Percentiles rank a stretch among this genome's conserved stretches.
Evolutionary conservation across 164 flowering plant genomes (phyloP).

Genomic region (Aristolochia californica): DNA sequence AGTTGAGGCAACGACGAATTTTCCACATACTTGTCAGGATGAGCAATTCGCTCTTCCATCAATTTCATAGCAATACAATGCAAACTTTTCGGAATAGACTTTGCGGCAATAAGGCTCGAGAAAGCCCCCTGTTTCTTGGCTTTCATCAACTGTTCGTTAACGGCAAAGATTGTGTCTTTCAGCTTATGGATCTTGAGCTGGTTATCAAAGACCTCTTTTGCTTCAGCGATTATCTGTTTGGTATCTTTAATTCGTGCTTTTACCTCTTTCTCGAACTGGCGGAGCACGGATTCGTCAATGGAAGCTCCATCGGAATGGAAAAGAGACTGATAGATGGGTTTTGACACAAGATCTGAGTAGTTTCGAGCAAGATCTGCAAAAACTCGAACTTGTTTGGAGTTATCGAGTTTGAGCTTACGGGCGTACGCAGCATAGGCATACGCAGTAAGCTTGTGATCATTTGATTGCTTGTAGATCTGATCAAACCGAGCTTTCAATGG

Average conservation of each 20-base stretch:
- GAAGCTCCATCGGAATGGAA: neutral
- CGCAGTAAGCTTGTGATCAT: slow-evolving; percentile 8
- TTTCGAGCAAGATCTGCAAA: slow-evolving; percentile 14
- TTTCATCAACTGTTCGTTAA: slow-evolving; percentile 18
- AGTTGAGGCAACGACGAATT: slow-evolving; percentile 9
- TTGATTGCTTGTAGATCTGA: slow-evolving; percentile 8
- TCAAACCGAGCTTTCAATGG: slow-evolving; percentile 12
- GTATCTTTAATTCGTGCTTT: slow-evolving; percentile 11
- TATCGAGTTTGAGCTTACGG: slow-evolving; percentile 22
- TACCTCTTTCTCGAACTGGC: slow-evolving; percentile 15
- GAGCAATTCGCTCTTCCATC: slow-evolving; percentile 20
- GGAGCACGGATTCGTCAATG: slow-evolving; percentile 10
- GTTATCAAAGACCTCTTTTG: slow-evolving; percentile 14
- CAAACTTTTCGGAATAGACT: slow-evolving; percentile 22
- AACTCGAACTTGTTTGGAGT: slow-evolving; percentile 15
- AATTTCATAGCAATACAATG: slow-evolving; percentile 25
- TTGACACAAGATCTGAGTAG: slow-evolving; percentile 12
- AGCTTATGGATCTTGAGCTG: slow-evolving; percentile 28
- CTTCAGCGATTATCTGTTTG: slow-evolving; percentile 9
- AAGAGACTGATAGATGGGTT: slow-evolving; percentile 4
- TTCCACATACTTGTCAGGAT: slow-evolving; percentile 17
- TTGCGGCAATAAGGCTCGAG: slow-evolving; percentile 23
- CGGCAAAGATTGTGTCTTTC: slow-evolving; percentile 21
- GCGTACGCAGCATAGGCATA: slow-evolving; percentile 19
- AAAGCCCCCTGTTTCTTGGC: slow-evolving; percentile 25